Evolutionary conservation across 2,329 filamentous ascomycete genomes (phyloP).

Genomic region (Allantophomopsis cytisporea): DNA sequence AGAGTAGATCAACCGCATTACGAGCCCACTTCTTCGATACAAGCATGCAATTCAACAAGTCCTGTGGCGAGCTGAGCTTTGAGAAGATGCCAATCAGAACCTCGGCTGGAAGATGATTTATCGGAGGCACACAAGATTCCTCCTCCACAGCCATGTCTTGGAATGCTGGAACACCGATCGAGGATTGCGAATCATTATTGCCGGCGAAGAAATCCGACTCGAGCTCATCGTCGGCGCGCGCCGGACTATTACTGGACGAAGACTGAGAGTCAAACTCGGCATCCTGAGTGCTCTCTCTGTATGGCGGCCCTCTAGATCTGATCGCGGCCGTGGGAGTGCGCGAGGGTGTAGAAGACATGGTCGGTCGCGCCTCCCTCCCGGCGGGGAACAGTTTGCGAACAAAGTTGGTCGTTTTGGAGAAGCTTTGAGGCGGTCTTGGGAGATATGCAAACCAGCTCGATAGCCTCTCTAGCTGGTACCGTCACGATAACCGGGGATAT

Average conservation of each 20-base stretch:
- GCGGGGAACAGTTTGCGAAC: too few species aligned
- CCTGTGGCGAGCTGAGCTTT: conserved; percentile 61
- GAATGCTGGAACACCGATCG: conserved; percentile 67
- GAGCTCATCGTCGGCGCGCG: conserved; percentile 59
- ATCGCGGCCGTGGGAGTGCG: too few species aligned
- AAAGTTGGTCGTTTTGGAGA: too few species aligned
- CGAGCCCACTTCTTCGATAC: conserved; percentile 90
- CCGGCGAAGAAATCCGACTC: conserved; percentile 88
- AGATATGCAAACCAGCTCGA: too few species aligned
- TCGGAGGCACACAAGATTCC: conserved; percentile 60
- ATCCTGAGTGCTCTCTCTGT: too few species aligned
- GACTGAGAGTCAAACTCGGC: conserved; percentile 15
- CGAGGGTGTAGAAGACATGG: too few species aligned
- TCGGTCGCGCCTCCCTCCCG: too few species aligned
- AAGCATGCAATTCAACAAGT: conserved; percentile 79
- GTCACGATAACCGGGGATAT: too few species aligned
- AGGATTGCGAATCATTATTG: conserved; percentile 88
- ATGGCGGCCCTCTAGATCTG: too few species aligned
- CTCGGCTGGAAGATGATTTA: conserved; percentile 81
- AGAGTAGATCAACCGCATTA: conserved; percentile 84
- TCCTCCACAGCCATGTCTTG: conserved; percentile 60
- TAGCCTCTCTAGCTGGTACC: too few species aligned
- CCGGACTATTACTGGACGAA: conserved; percentile 58
- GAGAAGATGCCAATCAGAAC: conserved; percentile 88
- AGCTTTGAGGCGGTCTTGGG: too few species aligned